These are phyloP conservation scores for Hanseniaspora gamundiae DNA, from an alignment of 1,139 yeast genomes.

Conservation along the genomic window DNA sequence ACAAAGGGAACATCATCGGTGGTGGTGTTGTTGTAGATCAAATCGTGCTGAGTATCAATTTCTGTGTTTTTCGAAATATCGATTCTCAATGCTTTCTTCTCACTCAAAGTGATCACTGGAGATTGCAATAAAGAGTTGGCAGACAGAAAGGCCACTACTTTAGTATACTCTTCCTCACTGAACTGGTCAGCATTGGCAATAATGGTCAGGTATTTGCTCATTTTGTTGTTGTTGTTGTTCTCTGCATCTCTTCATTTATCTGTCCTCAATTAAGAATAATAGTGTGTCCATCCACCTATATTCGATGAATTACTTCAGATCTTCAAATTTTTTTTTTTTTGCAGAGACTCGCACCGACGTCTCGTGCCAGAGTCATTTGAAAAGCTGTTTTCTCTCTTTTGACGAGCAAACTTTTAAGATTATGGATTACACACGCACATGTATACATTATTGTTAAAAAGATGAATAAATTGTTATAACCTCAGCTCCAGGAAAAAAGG, in stretches of 20 bases:
- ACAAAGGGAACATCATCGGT: conserved; percentile 1
- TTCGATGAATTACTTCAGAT: too few species aligned
- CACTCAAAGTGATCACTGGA: conserved; percentile 1
- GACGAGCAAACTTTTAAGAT: too few species aligned
- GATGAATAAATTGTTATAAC: too few species aligned
- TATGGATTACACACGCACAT: too few species aligned
- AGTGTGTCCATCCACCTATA: too few species aligned
- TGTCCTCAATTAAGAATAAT: not conserved
- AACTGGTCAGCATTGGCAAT: conserved; percentile 4
- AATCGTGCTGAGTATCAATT: conserved; percentile 5
- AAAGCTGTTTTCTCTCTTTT: too few species aligned
- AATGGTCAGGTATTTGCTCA: conserved; percentile 2
- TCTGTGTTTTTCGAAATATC: conserved; percentile 1
- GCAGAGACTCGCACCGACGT: too few species aligned
- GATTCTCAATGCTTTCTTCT: conserved; percentile 6
- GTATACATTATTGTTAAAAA: too few species aligned
- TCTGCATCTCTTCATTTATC: not conserved
- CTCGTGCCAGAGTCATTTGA: too few species aligned
- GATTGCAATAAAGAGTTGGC: not conserved
- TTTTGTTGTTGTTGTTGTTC: not conserved
- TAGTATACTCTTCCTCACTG: not conserved
- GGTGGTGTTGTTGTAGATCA: not conserved
- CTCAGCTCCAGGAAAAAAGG: too few species aligned
- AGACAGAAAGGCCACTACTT: conserved; percentile 1
- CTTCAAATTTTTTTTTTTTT: too few species aligned